phyloP scores from a whole-genome alignment of 352 stramenopile genomes.

The Globisporangium carolinianum region DNA sequence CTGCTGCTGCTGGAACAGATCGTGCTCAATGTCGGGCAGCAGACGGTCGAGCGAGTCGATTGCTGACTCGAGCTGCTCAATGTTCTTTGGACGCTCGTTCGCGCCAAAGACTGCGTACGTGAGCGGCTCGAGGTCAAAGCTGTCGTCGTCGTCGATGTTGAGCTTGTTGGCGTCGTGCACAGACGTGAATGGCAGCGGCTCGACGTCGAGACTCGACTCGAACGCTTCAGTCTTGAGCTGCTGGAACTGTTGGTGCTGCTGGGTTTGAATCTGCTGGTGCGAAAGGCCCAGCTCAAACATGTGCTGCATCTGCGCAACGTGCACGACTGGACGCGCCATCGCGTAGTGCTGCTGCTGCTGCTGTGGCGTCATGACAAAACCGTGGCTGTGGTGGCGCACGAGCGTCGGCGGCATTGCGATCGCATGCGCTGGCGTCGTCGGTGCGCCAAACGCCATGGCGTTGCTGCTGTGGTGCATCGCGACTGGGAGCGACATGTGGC shows the following conservation, averaged over 20 bases:
- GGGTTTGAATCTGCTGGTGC: constrained; percentile 30
- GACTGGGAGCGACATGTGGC: constrained; percentile 59
- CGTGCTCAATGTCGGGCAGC: constrained; percentile 55
- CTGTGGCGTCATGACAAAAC: constrained; percentile 37
- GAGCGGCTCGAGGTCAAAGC: constrained; percentile 50
- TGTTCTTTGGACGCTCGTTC: constrained; percentile 30
- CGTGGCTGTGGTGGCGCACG: constrained; percentile 57
- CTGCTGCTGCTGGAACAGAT: constrained; percentile 37
- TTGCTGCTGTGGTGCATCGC: constrained; percentile 31
- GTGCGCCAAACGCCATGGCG: background rate
- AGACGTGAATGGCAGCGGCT: constrained; percentile 57
- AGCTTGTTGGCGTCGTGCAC: too few species aligned
- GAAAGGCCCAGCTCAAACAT: constrained; percentile 53
- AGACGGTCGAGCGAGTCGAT: constrained; percentile 72
- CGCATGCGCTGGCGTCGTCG: constrained; percentile 16
- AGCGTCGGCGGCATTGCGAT: constrained; percentile 38
- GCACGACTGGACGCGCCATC: constrained; percentile 22
- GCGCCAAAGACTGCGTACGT: constrained; percentile 50
- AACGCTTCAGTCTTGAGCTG: constrained; percentile 3
- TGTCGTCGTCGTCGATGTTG: constrained; percentile 26
- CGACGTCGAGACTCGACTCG: constrained; percentile 33
- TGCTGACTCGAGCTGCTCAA: constrained; percentile 63
- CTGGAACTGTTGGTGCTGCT: constrained; percentile 25
- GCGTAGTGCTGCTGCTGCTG: constrained; percentile 27
- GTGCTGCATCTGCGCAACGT: constrained; percentile 46